These are phyloP conservation scores for Pseudopyrenochaeta lycopersici DNA, from an alignment of 2,329 filamentous ascomycete species.

Conservation along the genomic window DNA sequence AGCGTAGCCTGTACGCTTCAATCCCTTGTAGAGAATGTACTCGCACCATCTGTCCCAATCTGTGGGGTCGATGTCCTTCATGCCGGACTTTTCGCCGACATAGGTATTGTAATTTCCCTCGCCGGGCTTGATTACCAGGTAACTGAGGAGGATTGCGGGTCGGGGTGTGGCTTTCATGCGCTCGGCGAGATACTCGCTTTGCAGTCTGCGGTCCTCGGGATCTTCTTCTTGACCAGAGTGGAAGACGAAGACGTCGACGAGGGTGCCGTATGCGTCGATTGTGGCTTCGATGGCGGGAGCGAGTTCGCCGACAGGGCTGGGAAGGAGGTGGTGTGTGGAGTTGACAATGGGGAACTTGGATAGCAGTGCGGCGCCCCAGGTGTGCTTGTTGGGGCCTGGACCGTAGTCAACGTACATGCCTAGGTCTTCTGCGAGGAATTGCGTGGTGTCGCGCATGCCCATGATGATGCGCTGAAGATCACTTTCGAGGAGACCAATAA, in stretches of 20 bases:
- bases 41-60: constrained; percentile 99
- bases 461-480: constrained; percentile 98
- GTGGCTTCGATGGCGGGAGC: constrained; percentile 98
- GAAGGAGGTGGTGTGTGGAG: constrained; percentile 93
- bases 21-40: constrained; percentile 93
- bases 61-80: constrained; percentile 91
- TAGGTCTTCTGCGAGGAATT: constrained; percentile 92
- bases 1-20: constrained; percentile 88
- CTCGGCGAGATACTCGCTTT: constrained; percentile 84
- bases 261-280: constrained; percentile 86
- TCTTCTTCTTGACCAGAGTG: constrained; percentile 99
- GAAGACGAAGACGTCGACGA: constrained; percentile 96
- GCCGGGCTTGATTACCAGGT: constrained; percentile 88
- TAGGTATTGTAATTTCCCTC: constrained; percentile 98
- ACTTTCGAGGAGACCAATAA: constrained; percentile 91
- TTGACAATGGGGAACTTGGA: constrained; percentile 98
- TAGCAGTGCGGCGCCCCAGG: constrained; percentile 90
- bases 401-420: constrained; percentile 99
- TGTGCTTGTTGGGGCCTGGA: constrained; percentile 98
- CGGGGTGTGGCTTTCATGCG: constrained; percentile 85
- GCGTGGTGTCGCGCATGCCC: constrained; percentile 96
- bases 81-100: constrained; percentile 83
- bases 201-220: constrained; percentile 85
- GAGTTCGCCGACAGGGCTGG: constrained; percentile 91
- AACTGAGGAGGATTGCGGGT: constrained; percentile 85